phyloP scores from a whole-genome alignment of 208 protist genomes.

The Balamuthia mandrillaris region DNA sequence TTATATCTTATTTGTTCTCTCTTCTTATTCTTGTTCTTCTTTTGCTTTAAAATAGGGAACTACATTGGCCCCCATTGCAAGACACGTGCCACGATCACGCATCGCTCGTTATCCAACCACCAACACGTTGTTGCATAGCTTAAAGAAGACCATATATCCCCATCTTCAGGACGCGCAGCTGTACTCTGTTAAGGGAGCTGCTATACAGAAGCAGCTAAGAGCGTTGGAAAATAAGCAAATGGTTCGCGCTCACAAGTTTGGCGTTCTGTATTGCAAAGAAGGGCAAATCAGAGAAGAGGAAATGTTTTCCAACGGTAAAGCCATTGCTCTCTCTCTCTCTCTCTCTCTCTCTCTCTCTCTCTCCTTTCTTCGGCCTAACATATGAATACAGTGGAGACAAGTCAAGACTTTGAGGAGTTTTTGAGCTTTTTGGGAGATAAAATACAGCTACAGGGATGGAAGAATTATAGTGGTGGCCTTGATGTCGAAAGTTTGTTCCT shows the following conservation, averaged over 20 bases:
- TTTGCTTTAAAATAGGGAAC: too few relatives aligned
- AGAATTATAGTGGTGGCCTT: neutral
- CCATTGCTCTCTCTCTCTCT: neutral
- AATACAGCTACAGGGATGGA: constrained; percentile 17
- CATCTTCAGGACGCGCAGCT: constrained; percentile 27
- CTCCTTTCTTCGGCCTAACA: neutral
- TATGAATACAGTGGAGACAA: constrained; percentile 14
- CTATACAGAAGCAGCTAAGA: neutral
- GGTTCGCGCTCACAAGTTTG: constrained; percentile 27
- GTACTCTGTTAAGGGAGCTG: neutral
- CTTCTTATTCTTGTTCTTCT: too few relatives aligned
- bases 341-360: neutral
- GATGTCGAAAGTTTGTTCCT: constrained; percentile 32
- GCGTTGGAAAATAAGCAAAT: neutral
- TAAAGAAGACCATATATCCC: constrained; percentile 31
- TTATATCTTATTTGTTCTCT: neutral
- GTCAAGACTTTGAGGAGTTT: constrained; percentile 12
- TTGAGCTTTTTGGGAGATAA: constrained; percentile 2
- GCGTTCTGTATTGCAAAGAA: constrained; percentile 27
- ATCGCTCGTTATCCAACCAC: constrained; percentile 28
- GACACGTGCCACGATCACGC: too few relatives aligned
- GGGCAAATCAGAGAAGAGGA: constrained; percentile 32
- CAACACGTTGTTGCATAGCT: neutral
- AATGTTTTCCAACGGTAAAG: constrained; percentile 3
- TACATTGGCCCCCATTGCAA: too few relatives aligned